Evolutionary conservation across 306 rosid genomes (phyloP).

Genomic region (Alnus glutinosa): DNA sequence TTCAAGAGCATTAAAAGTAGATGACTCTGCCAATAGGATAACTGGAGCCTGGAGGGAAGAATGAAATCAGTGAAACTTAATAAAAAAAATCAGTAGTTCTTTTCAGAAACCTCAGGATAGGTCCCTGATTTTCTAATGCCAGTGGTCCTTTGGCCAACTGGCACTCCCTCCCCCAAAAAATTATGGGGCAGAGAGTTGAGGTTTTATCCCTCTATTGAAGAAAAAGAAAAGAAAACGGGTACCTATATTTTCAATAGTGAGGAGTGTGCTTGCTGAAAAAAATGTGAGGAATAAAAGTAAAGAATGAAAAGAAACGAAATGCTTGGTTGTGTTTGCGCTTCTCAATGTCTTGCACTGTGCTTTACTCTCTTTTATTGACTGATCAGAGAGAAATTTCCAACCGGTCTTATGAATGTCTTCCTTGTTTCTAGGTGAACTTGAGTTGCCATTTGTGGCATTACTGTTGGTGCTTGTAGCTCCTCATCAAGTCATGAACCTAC

Average conservation of each 20-base stretch:
- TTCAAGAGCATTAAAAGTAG: neutral
- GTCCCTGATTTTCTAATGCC: neutral
- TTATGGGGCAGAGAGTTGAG: neutral
- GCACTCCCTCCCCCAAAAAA: neutral
- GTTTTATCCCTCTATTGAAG: no score
- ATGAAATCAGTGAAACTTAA: no score
- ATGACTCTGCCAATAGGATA: neutral
- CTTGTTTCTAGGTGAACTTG: slow-evolving; percentile 69
- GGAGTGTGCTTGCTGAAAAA: neutral
- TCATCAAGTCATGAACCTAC: slow-evolving; percentile 52
- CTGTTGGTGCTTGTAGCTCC: slow-evolving; percentile 80
- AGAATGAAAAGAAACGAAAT: slow-evolving; percentile 8
- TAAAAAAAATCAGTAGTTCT: no score
- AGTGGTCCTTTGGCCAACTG: neutral
- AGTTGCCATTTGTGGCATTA: slow-evolving; percentile 77
- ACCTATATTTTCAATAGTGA: slow-evolving; percentile 4
- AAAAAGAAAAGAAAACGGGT: neutral
- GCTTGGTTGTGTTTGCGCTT: slow-evolving; percentile 3
- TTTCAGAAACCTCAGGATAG: neutral
- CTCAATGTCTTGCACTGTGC: slow-evolving; percentile 21
- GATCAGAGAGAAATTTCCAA: neutral
- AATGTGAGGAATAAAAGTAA: neutral
- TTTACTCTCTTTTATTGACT: slow-evolving; percentile 15
- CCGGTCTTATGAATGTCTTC: slow-evolving; percentile 9
- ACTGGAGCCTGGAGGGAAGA: neutral